phyloP scores from a whole-genome alignment of 148 eudicot species.

The Fagopyrum tataricum region DNA sequence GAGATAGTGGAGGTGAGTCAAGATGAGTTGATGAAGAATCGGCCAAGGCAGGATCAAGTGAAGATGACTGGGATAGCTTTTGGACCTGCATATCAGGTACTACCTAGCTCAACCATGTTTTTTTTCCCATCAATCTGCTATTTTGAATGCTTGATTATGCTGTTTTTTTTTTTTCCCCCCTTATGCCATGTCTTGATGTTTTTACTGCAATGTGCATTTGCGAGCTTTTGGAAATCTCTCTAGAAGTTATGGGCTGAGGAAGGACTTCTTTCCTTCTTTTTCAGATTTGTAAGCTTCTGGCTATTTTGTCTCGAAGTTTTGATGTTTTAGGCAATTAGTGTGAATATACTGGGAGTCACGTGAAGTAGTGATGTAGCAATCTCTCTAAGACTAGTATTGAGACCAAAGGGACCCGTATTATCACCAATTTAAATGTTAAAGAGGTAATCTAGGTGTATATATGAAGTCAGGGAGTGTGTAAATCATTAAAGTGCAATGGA shows the following conservation, averaged over 20 bases:
- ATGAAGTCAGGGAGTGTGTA: too few relatives aligned
- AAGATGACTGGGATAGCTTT: constrained; percentile 77
- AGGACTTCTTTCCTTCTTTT: not conserved
- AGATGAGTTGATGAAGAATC: constrained; percentile 86
- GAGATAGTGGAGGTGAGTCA: constrained; percentile 86
- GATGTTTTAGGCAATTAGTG: not conserved
- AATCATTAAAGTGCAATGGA: too few relatives aligned
- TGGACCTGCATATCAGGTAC: constrained; percentile 90
- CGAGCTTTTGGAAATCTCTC: too few relatives aligned
- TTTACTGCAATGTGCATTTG: not conserved
- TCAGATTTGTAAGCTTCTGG: not conserved
- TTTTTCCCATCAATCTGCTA: not conserved
- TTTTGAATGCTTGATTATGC: not conserved
- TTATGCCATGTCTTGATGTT: constrained; percentile 3
- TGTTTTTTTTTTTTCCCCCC: not conserved
- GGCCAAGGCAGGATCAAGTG: constrained; percentile 71
- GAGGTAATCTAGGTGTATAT: too few relatives aligned
- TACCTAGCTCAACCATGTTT: constrained; percentile 2
- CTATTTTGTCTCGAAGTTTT: not conserved
- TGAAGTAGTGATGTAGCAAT: too few relatives aligned
- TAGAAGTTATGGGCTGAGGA: not conserved
- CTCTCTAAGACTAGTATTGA: too few relatives aligned
- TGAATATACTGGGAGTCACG: not conserved
- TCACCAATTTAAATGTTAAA: too few relatives aligned
- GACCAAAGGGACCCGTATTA: too few relatives aligned